These are phyloP conservation scores for Ophiocordyceps australis DNA, from an alignment of 2,329 filamentous ascomycete genomes.

Conservation along the genomic window DNA sequence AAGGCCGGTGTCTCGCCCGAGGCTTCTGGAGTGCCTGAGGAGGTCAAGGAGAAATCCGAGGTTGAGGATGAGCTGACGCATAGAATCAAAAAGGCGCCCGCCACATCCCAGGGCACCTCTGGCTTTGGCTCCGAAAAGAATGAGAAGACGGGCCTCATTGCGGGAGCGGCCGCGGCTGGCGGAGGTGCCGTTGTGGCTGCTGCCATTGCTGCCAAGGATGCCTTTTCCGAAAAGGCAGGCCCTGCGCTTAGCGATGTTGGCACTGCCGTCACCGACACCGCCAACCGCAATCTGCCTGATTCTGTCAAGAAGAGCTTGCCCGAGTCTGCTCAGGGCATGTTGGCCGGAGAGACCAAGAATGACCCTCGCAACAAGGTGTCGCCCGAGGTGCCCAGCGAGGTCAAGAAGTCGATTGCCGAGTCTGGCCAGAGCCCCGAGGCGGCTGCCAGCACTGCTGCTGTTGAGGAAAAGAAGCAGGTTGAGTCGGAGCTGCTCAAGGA, in stretches of 20 bases:
- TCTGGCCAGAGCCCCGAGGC: constrained; percentile 52
- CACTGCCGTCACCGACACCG: constrained; percentile 17
- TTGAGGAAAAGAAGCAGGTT: constrained; percentile 56
- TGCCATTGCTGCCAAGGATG: constrained; percentile 17
- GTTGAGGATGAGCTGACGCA: constrained; percentile 54
- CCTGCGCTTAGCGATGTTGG: constrained; percentile 14
- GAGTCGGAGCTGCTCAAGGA: constrained; percentile 58
- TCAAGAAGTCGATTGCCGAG: constrained; percentile 37
- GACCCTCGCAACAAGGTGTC: constrained; percentile 23
- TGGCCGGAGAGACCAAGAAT: constrained; percentile 23
- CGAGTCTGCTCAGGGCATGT: constrained; percentile 27
- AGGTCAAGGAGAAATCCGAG: constrained; percentile 52
- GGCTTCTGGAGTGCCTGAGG: constrained; percentile 44
- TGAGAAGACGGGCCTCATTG: constrained; percentile 14
- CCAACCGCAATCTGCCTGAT: constrained; percentile 31
- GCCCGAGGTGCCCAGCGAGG: constrained; percentile 32
- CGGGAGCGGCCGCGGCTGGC: constrained; percentile 19
- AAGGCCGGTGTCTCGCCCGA: constrained; percentile 47
- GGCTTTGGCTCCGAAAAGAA: constrained; percentile 33
- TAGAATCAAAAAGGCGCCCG: constrained; percentile 42
- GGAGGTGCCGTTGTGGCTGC: constrained; percentile 17
- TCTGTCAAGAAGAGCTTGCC: constrained; percentile 32
- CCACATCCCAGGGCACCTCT: constrained; percentile 36
- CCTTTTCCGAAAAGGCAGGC: constrained; percentile 12
- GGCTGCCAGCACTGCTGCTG: constrained; percentile 45